Base-by-base conservation (phyloP, 352 stramenopile species). In the Phytophthora pisi region DNA sequence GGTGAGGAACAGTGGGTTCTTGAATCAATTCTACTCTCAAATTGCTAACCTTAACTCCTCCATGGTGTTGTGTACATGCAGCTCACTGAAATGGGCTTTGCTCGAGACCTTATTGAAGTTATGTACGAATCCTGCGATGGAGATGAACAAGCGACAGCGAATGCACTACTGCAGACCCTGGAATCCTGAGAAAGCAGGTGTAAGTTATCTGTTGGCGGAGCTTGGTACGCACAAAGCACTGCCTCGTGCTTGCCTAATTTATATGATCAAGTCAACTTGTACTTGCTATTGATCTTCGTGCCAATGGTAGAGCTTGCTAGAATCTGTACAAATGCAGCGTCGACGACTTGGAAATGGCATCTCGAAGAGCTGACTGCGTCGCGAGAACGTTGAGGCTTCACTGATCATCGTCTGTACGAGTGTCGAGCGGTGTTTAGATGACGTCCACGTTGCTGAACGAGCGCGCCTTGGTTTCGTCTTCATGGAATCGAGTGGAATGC, bases 111-210 rank as follows among this genome's bases (percentile, higher is more conserved):
- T 50, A 81, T 87, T 0, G 51, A 66, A 16, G 61, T 68, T 0
- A 74, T 93, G 38, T 88, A 88, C 67, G 84, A 91, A 57, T 90
- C 81, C 2, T 92, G 84, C 43, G 77, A 62, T 15, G 67, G 62
- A 1, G 74, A 91, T 52, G 84, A 92, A 57, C 68, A 89, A 31
- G 24, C 81, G 8, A 72, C 84, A 5, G 78, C 77, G 0, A 86
- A 90, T 51, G 66, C 81, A 30, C 61, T 92, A 30, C 77, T 89
- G 23, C 72, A 89, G 47, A 90, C 82, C 16, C 67, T 90, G 16
- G 68, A 80, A 20, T 64, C 51, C 11, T 74, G 34, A 72, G 5
- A 52, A 47, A 47, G 5, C 40, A 47, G 30, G 18, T 47, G n/a
- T 4, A 5, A 20, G n/a, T 18, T 24, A 47, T 47, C 40, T 9